Base-by-base conservation (phyloP, 164 flowering plant species). In the Liriodendron chinense region DNA sequence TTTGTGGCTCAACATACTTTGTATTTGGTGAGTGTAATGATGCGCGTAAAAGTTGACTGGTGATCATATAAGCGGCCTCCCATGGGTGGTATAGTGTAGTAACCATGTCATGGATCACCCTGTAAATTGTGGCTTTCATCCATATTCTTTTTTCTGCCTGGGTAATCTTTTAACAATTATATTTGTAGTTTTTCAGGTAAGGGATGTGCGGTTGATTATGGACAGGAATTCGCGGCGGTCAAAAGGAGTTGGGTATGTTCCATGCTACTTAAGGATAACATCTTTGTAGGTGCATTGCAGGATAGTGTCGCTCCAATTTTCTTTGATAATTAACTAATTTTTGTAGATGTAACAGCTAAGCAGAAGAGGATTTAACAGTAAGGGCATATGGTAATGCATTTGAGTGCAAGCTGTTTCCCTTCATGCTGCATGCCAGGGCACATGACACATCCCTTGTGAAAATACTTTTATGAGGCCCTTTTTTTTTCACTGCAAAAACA, bases 171-270 rank as follows among this genome's bases (percentile, higher is more conserved):
- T 48, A 72, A 72, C 65, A 18, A 65, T 59, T 71, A 61, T 65
- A 0, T 77, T 68, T 72, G 25, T 71, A 34, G 43, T 34, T 34
- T 76, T 83, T 76, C 87, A 96, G 99, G 99, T 96, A 75, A 86
- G 99, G 78, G 99, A 96, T 86, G 99, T 96, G 3, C 87, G 95
- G 21, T 80, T 96, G 74, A 96, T 96, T 75, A 96, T 96, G 99
- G 99, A 96, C 66, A 86, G 99, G 61, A 96, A 96, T 74, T 92
- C 98, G 50, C 89, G 99, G 80, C 86, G 99, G 9, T 96, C 99
- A 74, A 96, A 96, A 79, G 99, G 99, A 83, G 99, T 96, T 83
- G 99, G 99, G 99, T 96, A 96, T 83, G 97, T 82, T 59, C 62
- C 65, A 68, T 72, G n/a, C 21, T 68, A 26, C 64, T 18, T 34